Evolutionary conservation across 192 early-diverging fungal genomes (phyloP), one percentile per base, ranked within the genome.

Genomic region (Coemansia sp.): DNA sequence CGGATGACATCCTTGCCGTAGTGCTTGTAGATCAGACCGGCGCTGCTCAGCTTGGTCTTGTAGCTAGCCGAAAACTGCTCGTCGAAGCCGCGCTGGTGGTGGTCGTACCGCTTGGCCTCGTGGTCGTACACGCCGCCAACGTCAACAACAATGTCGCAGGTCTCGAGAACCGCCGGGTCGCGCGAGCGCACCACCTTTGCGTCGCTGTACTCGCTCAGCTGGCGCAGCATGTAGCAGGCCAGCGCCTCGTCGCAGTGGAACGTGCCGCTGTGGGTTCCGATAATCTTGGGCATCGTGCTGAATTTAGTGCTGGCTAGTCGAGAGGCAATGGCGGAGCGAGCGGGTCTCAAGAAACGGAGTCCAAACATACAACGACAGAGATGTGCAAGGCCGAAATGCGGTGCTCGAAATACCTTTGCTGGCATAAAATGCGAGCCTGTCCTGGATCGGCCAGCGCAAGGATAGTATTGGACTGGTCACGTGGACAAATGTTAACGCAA

Each of bases 21-120:
- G 65, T 96, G 93, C 84, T 95, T 96, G 87, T 98, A 98, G 38
- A 96, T 81, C 7, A 98, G 72, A 3, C 95, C 95, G n/a, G 95
- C 95, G 59, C 86, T 89, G 65, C 91, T 94, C 43, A 98, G 82
- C 78, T 91, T 92, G 61, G 87, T 93, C 60, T 82, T 73, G 58
- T 91, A 85, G 47, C 83, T 70, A 19, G 55, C 66, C 25, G 82
- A 82, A 66, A 95, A 98, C 49, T 90, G 91, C 61, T 94, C 91
- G 22, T 70, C 74, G 52, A 98, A 98, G 32, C 89, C 93, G 50
- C 94, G 85, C 75, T 97, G 94, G 63, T 97, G 94, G 64, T 95
- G 93, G 66, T 95, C 93, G 55, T 85, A 98, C 34, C 86, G 81
- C 50, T 84, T 64, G 19, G 60, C 68, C 23, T 68, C 79, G 35